Base-by-base conservation (phyloP, 805 yeast genomes). In the Metschnikowia lunata region DNA sequence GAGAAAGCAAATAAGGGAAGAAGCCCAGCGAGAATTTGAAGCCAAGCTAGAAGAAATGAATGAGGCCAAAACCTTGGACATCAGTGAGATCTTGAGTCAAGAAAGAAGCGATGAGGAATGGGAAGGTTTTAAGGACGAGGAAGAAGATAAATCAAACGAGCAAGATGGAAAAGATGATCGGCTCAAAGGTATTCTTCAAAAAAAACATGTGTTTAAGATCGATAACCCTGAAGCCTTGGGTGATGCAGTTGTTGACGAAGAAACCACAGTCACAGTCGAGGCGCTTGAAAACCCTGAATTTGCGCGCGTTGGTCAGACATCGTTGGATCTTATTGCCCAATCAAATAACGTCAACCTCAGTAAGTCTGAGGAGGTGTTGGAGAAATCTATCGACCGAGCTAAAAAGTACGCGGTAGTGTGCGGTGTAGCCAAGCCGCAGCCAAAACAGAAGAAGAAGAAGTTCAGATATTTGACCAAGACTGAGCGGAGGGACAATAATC, bases 391-490 rank as follows among this genome's bases (percentile, higher is more conserved):
- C 39, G 74, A 78, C 40, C 74, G 87, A 58, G 97, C 97, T 1
- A 80, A 83, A 55, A 80, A 86, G 59, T 89, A 91, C 57, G 97
- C 96, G 1, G 78, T 77, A 51, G 65, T 83, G 51, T 60, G 64
- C 39, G 80, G 86, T 13, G 76, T 73, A 52, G 63, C 72, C 34
- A 76, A 79, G 52, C 65, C 71, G 27, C 38, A 26, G 39, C 50
- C 55, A 30, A 63, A 63, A 51, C 56, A 57, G 9, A 65, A 64
- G 45, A 65, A 62, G 49, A 78, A 74, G 66, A 90, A 90, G 75
- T 89, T 89, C 59, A 80, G 97, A 66, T 91, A 90, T 56, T 74
- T 90, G 62, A 79, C 93, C 39, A 88, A 88, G 63, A 67, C 73
- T 26, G 97, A 89, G 66, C 78, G 98, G 65, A 80, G 69, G 47